Percentiles rank a stretch among this genome's conserved stretches.
These are phyloP conservation scores for Pseudogymnoascus sp. DNA, from an alignment of 2,329 filamentous ascomycete genomes.

Conservation along the genomic window DNA sequence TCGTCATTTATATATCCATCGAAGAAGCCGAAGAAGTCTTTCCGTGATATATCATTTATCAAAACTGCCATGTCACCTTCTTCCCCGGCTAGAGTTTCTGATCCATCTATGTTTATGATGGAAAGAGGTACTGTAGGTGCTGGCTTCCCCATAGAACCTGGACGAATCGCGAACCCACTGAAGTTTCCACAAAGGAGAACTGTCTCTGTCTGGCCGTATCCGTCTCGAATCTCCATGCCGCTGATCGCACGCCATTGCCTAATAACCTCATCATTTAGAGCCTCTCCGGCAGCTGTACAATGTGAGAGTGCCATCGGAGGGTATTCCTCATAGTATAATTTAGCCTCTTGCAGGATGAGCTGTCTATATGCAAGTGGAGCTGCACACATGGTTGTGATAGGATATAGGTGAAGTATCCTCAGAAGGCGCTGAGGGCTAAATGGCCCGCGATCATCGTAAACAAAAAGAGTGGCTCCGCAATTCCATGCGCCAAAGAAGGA, in stretches of 20 bases:
- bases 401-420: conserved; percentile 29
- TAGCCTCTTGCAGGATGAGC: conserved; percentile 29
- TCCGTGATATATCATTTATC: conserved; percentile 12
- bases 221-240: conserved; percentile 31
- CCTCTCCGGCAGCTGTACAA: conserved; percentile 32
- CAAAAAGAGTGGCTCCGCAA: conserved; percentile 32
- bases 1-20: conserved; percentile 14
- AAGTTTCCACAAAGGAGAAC: conserved; percentile 33
- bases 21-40: conserved; percentile 15
- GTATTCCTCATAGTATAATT: conserved; percentile 22
- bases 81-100: conserved; percentile 19
- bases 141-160: conserved; percentile 34
- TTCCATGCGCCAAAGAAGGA: conserved; percentile 34
- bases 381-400: conserved; percentile 34
- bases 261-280: conserved; percentile 33
- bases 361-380: conserved; percentile 34
- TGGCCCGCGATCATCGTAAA: conserved; percentile 31
- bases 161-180: conserved; percentile 26
- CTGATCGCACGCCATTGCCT: conserved; percentile 29
- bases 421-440: conserved; percentile 28
- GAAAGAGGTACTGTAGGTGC: conserved; percentile 30
- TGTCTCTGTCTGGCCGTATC: conserved; percentile 34
- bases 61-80: conserved; percentile 33
- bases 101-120: conserved; percentile 28
- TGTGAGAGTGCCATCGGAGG: conserved; percentile 27